Base-by-base conservation (phyloP, 345 rosid species). In the Eucalyptus polybractea region DNA sequence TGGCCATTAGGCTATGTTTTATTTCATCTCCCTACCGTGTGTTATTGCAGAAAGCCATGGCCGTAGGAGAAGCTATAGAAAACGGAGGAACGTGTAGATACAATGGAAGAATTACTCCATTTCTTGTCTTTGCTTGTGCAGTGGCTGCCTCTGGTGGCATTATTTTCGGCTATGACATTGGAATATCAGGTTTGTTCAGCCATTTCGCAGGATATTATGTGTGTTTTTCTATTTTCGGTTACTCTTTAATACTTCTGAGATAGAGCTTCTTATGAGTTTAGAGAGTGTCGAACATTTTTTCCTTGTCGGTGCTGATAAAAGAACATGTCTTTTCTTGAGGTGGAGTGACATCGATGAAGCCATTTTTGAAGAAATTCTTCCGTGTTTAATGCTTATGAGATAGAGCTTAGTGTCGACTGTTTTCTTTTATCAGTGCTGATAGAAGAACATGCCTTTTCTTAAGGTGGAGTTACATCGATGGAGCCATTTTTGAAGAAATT, bases 391-490 rank as follows among this genome's bases (percentile, higher is more conserved):
- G 76, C 76, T 65, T 65, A n/a, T 65, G 40, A 76, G 47, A 72
- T 72, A 19, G 45, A 2, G 45, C 45, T 72, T 17, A 72, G 81
- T 3, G 81, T 37, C 1, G 13, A 19, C 19, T 27, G 25, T 33
- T 72, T 65, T 13, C 12, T 72, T 7, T 37, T 72, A 6, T 10
- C 83, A 37, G 47, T 33, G 72, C 72, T n/a, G 33, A 65, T 65
- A n/a, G 76, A 76, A 37, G 85, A 40, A 76, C 85, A 11, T 21
- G 47, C 44, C 16, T 76, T 40, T 76, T 40, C 85, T 76, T 9
- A 62, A 86, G 90, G 90, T 69, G 90, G 90, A 47, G 89, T 87
- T 80, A 87, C 89, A 44, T 87, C 87, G 11, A 89, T 89, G 90
- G 90, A 87, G 22, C 86, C 87, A n/a, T 89, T 89, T 50, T 65